Evolutionary conservation across 164 flowering plant species (phyloP).

Genomic region (Tetrastigma voinierianum): DNA sequence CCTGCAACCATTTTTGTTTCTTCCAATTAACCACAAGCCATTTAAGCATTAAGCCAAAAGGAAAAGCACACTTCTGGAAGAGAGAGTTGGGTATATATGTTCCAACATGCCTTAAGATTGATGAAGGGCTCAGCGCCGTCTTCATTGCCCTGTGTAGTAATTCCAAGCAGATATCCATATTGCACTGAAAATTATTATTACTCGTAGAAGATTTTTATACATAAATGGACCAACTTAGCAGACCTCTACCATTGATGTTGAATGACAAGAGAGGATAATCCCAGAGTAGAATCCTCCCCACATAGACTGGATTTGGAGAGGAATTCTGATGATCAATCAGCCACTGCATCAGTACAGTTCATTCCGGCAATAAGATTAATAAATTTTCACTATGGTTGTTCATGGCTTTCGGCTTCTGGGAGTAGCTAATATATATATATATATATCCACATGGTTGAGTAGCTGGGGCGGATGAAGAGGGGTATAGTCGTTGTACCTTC

Average conservation of each 20-base stretch:
- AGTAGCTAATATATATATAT: too few species aligned
- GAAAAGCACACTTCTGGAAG: too few species aligned
- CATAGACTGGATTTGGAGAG: slow-evolving; percentile 31
- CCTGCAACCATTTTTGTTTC: slow-evolving; percentile 25
- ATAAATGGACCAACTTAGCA: too few species aligned
- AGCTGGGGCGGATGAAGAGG: too few species aligned
- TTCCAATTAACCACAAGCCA: background rate
- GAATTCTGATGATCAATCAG: slow-evolving; percentile 35
- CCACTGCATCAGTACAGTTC: slow-evolving; percentile 41
- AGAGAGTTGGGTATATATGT: too few species aligned
- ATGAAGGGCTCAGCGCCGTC: slow-evolving; percentile 9
- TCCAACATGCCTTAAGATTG: slow-evolving; percentile 21
- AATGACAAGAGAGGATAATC: slow-evolving; percentile 15
- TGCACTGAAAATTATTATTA: too few species aligned
- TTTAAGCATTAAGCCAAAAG: too few species aligned
- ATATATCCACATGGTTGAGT: too few species aligned
- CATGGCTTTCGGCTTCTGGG: too few species aligned
- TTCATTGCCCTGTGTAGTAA: slow-evolving; percentile 25
- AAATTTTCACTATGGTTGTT: too few species aligned
- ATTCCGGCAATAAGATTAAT: too few species aligned
- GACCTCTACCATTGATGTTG: slow-evolving; percentile 34
- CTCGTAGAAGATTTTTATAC: too few species aligned
- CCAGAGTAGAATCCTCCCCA: slow-evolving; percentile 58
- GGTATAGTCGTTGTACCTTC: slow-evolving; percentile 26
- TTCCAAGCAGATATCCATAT: background rate